Conservation (phyloP, 805 yeast genomes). For the Saccharomycopsis schoenii region DNA sequence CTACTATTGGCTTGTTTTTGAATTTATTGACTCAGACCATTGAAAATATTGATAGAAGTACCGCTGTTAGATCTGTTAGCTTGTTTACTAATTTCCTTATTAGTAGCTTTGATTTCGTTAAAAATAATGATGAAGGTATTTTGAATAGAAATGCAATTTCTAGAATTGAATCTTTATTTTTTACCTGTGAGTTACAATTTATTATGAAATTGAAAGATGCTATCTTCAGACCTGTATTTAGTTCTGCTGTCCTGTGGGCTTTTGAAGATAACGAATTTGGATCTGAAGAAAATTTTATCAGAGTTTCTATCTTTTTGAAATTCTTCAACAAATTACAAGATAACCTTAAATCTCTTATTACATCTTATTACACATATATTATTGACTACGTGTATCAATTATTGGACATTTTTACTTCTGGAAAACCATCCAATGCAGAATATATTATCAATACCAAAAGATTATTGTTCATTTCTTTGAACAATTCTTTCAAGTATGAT, state of each 20-base stretch:
- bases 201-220: slow-evolving; percentile 92
- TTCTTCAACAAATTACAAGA: slow-evolving; percentile 82
- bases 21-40: slow-evolving; percentile 56
- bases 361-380: slow-evolving; percentile 78
- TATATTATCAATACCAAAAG: slow-evolving; percentile 53
- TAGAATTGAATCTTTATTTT: slow-evolving; percentile 70
- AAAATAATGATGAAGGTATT: slow-evolving; percentile 27
- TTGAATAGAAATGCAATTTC: slow-evolving; percentile 67
- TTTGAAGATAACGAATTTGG: slow-evolving; percentile 45
- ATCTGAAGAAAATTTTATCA: slow-evolving; percentile 27
- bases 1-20: slow-evolving; percentile 53
- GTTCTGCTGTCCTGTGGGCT: slow-evolving; percentile 84
- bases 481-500: slow-evolving; percentile 77
- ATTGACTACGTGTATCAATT: slow-evolving; percentile 60
- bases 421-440: slow-evolving; percentile 24
- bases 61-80: slow-evolving; percentile 53
- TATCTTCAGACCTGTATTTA: slow-evolving; percentile 86
- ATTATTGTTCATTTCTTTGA: slow-evolving; percentile 59
- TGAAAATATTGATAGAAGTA: slow-evolving; percentile 58
- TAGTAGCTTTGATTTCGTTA: slow-evolving; percentile 50
- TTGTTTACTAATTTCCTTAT: slow-evolving; percentile 60
- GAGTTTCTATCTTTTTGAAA: slow-evolving; percentile 69
- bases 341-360: slow-evolving; percentile 74
- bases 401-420: slow-evolving; percentile 36
- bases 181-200: slow-evolving; percentile 59